Percentiles rank a stretch among this genome's conserved stretches.
These are phyloP conservation scores for Komagataella populi DNA, from an alignment of 805 yeast species.

Conservation along the genomic window DNA sequence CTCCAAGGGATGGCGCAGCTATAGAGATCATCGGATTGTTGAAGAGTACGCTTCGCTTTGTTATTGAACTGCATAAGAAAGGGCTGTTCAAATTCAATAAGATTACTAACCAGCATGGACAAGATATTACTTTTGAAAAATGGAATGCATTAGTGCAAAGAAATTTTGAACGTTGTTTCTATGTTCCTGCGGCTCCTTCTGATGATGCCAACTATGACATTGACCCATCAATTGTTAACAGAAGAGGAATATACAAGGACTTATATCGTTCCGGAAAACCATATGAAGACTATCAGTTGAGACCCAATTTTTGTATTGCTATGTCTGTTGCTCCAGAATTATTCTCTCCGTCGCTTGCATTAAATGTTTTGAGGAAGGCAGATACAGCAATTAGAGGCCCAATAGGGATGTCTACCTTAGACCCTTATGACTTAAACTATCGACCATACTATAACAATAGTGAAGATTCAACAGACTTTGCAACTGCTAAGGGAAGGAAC, in stretches of 20 bases:
- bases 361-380: conserved; percentile 54
- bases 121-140: conserved; percentile 35
- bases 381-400: conserved; percentile 76
- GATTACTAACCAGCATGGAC: conserved; percentile 50
- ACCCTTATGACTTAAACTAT: conserved; percentile 85
- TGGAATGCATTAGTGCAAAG: conserved; percentile 65
- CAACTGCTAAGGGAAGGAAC: conserved; percentile 89
- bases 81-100: conserved; percentile 43
- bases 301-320: conserved; percentile 89
- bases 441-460: conserved; percentile 80
- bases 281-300: conserved; percentile 84
- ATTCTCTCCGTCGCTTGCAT: conserved; percentile 49
- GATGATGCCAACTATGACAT: conserved; percentile 53
- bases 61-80: conserved; percentile 36
- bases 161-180: conserved; percentile 71
- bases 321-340: conserved; percentile 92
- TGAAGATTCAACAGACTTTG: conserved; percentile 74
- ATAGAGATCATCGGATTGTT: conserved; percentile 82
- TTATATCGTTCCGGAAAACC: conserved; percentile 69
- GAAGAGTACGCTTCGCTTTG: conserved; percentile 77
- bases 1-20: conserved; percentile 97
- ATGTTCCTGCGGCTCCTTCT: conserved; percentile 50
- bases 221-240: conserved; percentile 53
- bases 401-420: conserved; percentile 81
- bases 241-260: conserved; percentile 93